Conservation (phyloP, 1,284 basidiomycete species). For the Moniliella sp. region DNA sequence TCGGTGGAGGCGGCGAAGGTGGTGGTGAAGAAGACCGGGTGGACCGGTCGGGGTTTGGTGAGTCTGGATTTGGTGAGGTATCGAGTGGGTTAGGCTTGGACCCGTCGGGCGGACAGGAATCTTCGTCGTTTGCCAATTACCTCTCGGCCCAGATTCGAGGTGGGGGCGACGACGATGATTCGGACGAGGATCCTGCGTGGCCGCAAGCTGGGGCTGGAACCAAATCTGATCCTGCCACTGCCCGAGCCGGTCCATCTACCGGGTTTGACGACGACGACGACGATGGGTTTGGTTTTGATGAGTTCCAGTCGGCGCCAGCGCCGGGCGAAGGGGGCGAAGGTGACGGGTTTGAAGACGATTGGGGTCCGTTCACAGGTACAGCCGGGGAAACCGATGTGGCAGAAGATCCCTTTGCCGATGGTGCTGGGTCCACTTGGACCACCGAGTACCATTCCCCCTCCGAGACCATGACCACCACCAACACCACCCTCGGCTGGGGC, state of each 20-base stretch:
- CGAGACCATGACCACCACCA: constrained; percentile 13
- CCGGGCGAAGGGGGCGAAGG: constrained; percentile 3
- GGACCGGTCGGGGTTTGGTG: constrained; percentile 27
- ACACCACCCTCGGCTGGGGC: neutral
- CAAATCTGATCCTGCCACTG: constrained; percentile 2
- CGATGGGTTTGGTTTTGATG: neutral
- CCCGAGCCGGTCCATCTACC: too few relatives aligned
- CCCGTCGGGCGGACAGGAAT: neutral
- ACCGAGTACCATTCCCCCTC: constrained; percentile 11
- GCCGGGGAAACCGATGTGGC: constrained; percentile 1
- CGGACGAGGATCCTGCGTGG: constrained; percentile 23
- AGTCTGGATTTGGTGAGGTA: constrained; percentile 10
- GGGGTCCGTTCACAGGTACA: constrained; percentile 29
- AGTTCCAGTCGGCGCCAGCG: constrained; percentile 6
- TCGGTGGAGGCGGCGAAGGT: constrained; percentile 12
- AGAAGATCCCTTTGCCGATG: constrained; percentile 12
- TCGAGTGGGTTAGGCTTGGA: constrained; percentile 5
- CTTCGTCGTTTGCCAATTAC: neutral
- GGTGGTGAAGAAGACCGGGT: constrained; percentile 14
- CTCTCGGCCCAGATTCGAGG: constrained; percentile 27
- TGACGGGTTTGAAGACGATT: constrained; percentile 8
- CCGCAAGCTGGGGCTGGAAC: constrained; percentile 12
- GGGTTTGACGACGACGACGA: constrained; percentile 8
- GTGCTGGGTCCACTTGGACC: constrained; percentile 31
- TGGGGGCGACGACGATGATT: constrained; percentile 22